These are phyloP conservation scores for Lachnum nothofagi DNA, from an alignment of 2,329 filamentous ascomycete species.

Conservation along the genomic window DNA sequence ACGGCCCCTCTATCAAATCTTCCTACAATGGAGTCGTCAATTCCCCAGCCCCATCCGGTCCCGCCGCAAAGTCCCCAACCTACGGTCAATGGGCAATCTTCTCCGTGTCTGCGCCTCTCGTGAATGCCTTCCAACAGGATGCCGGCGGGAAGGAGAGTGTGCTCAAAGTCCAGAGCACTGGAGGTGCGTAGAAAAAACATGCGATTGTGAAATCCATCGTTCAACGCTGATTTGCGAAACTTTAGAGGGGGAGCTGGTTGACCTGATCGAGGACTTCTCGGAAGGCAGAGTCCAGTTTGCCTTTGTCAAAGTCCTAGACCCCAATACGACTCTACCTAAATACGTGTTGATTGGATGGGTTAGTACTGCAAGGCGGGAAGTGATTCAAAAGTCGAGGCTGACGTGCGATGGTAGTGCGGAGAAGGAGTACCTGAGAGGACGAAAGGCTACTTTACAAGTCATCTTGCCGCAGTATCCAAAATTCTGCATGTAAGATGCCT, in stretches of 20 bases:
- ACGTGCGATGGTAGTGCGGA: constrained; percentile 61
- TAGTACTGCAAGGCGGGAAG: constrained; percentile 24
- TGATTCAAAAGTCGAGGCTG: constrained; percentile 15
- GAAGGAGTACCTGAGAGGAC: constrained; percentile 97
- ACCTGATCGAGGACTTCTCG: constrained; percentile 91
- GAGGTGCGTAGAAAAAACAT: constrained; percentile 50
- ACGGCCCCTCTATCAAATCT: constrained; percentile 78
- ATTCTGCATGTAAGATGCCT: constrained; percentile 64
- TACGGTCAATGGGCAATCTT: constrained; percentile 92
- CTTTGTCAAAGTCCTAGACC: constrained; percentile 93
- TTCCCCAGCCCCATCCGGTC: constrained; percentile 50
- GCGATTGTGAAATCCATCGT: too few relatives aligned
- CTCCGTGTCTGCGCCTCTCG: constrained; percentile 83
- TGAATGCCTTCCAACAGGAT: constrained; percentile 86
- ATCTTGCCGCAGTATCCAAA: constrained; percentile 83
- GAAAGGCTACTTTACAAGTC: constrained; percentile 97
- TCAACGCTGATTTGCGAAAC: neutral
- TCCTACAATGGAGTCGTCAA: constrained; percentile 69
- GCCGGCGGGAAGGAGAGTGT: constrained; percentile 83
- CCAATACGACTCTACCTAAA: constrained; percentile 85
- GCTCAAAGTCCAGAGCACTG: constrained; percentile 87
- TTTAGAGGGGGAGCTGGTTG: constrained; percentile 80
- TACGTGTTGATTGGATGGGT: constrained; percentile 88
- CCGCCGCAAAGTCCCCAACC: constrained; percentile 65
- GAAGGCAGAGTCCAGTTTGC: constrained; percentile 96